Base-by-base conservation (phyloP, 2,329 filamentous ascomycete genomes). In the Sclerotinia nivalis region DNA sequence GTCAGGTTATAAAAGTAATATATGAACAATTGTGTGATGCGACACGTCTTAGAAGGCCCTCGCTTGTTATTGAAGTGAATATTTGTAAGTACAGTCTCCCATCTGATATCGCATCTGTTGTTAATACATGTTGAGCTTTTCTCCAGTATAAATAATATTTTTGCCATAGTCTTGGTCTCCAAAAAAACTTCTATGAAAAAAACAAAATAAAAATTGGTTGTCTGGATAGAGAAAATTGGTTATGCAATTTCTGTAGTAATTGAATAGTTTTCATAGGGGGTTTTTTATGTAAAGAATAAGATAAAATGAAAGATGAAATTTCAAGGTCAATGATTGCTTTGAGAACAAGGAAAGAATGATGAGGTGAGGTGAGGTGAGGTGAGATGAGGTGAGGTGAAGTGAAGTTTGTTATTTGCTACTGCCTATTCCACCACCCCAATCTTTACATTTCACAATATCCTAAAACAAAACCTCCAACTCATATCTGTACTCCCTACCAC, bases 41-140 rank as follows among this genome's bases (percentile, higher is more conserved):
- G 5, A 55, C 12, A 58, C 10, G 25, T 25, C n/a, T 37, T 52
- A 22, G 18, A 25, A 28, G 15, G 4, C 18, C 18, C 12, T 50
- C 22, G 45, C 31, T 52, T 64, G 31, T 12, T 25, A 4, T 40
- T 37, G 60, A 5, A 50, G 60, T 64, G 60, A 64, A 64, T 64
- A 12, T 52, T 25, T 25, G 8, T 28, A 12, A 18, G 45, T 37
- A 12, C 4, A 25, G 7, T 25, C 4, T 52, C 31, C 18, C 2
- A 18, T 43, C 8, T n/a, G 15, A 40, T 40, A 4, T 64, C 4
- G 4, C 7, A 8, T 25, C 12, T 10, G 1, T 6, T 4, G 12
- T 49, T n/a, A 4, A 31, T 4, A 1, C 3, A 7, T 3, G 22
- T 25, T 25, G 22, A 25, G 25, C 20, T 18, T 1, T 2, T 8